Conservation (phyloP, 2,329 filamentous ascomycete species). For the Sporothrix protearum region DNA sequence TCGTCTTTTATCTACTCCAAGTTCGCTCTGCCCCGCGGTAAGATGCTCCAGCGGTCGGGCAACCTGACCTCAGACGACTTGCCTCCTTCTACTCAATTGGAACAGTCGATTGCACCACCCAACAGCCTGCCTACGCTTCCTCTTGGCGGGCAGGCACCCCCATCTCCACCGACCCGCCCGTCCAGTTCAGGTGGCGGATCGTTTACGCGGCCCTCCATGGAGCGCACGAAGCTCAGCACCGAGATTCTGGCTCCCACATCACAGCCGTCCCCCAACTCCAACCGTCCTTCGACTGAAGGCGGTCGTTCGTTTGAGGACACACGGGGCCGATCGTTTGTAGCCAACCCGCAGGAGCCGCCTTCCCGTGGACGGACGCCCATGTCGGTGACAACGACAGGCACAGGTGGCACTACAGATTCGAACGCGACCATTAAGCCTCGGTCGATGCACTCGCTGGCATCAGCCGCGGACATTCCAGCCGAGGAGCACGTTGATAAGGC, state of each 20-base stretch:
- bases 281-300: slow-evolving; percentile 45
- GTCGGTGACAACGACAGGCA: slow-evolving; percentile 44
- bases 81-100: slow-evolving; percentile 56
- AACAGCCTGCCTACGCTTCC: slow-evolving; percentile 45
- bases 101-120: slow-evolving; percentile 48
- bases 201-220: slow-evolving; percentile 46
- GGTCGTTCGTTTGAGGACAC: slow-evolving; percentile 49
- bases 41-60: slow-evolving; percentile 64
- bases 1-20: slow-evolving; percentile 80
- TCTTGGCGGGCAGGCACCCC: slow-evolving; percentile 49
- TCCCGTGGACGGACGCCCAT: slow-evolving; percentile 44
- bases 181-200: slow-evolving; percentile 51
- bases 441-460: slow-evolving; percentile 48
- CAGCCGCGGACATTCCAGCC: slow-evolving; percentile 66
- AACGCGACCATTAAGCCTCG: slow-evolving; percentile 52
- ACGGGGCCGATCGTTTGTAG: slow-evolving; percentile 45
- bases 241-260: slow-evolving; percentile 44
- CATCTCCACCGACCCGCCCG: slow-evolving; percentile 59
- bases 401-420: slow-evolving; percentile 54
- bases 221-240: slow-evolving; percentile 49
- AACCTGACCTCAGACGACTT: slow-evolving; percentile 56
- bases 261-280: slow-evolving; percentile 45
- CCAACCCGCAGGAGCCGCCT: slow-evolving; percentile 39
- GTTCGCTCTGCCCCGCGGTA: slow-evolving; percentile 77
- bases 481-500: slow-evolving; percentile 90